Conservation (phyloP, 139 green algal genomes). For the Astrephomene gubernaculifera region DNA sequence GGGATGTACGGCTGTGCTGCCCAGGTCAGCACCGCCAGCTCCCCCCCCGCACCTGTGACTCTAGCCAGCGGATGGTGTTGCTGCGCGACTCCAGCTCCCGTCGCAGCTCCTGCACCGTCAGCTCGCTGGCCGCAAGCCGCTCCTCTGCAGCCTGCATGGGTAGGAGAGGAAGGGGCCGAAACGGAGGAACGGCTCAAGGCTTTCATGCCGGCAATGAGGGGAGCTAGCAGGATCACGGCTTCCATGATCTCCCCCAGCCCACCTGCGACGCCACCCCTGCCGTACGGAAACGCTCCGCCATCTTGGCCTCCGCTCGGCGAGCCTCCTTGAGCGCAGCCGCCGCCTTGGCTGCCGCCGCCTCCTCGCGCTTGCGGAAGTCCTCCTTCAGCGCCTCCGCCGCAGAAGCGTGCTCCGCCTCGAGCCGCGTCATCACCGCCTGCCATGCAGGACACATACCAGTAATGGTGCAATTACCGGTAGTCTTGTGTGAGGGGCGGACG, state of each 20-base stretch:
- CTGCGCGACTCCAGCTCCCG: slow-evolving; percentile 39
- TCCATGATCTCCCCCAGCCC: background rate
- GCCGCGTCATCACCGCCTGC: slow-evolving; percentile 57
- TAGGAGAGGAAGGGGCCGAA: background rate
- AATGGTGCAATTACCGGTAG: too few relatives aligned
- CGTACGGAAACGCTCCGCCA: slow-evolving; percentile 51
- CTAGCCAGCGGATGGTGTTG: slow-evolving; percentile 56
- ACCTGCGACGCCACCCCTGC: slow-evolving; percentile 6
- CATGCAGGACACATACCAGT: too few relatives aligned
- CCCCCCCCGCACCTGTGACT: slow-evolving; percentile 47
- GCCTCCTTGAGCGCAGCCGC: slow-evolving; percentile 51
- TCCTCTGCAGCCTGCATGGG: slow-evolving; percentile 5
- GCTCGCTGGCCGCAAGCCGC: slow-evolving; percentile 14
- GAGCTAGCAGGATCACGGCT: too few relatives aligned
- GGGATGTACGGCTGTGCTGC: too few relatives aligned
- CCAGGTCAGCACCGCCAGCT: too few relatives aligned
- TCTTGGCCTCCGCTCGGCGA: slow-evolving; percentile 36
- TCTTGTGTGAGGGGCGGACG: too few relatives aligned
- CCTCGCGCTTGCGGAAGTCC: slow-evolving; percentile 42
- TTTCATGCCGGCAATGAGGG: too few relatives aligned
- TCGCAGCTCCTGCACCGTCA: background rate
- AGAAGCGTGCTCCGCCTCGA: slow-evolving; percentile 56
- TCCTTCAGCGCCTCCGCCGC: slow-evolving; percentile 34
- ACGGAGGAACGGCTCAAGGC: too few relatives aligned
- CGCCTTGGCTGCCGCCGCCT: slow-evolving; percentile 13